Evolutionary conservation across 768 basidiomycete species (phyloP), one percentile per base, ranked within the genome.

Genomic region (Gautieria morchelliformis): DNA sequence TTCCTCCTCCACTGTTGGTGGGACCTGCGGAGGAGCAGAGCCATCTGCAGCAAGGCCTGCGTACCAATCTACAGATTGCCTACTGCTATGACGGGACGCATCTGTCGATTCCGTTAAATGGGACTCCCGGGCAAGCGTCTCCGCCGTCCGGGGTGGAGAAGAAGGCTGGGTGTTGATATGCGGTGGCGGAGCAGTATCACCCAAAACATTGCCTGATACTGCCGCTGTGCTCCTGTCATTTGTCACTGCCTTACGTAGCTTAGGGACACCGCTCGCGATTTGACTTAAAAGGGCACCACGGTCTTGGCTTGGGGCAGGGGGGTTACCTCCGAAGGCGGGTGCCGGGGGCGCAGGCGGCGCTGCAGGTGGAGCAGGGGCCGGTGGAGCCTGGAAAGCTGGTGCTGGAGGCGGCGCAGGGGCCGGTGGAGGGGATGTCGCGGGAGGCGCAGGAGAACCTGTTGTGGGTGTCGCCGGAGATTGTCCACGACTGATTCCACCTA

Each of bases 61-160:
- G 66, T 90, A 93, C 94, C 94, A 98, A 64, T 92, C 93, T 4
- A 95, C 86, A 7, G 85, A 87, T 68, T 93, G 87, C 59, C 84
- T 75, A 63, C 86, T 80, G 55, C 70, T 77, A 35, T 76, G 71
- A 39, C 66, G 61, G 39, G 61, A 56, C 35, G 63, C 68, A 40
- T 40, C 56, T 50, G 44, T 56, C 52, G 58, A 35, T 17, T 41
- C 61, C 53, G 66, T 65, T 1, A 48, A 41, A 22, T 63, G 59
- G 20, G 39, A 59, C 12, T 63, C 60, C 1, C 54, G 44, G 1
- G 70, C 61, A 8, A 65, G 59, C 24, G 73, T 63, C 14, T 71
- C 66, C 22, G 70, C 62, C 30, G 69, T 71, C 24, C 64, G 54
- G 12, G 73, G 72, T 20, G 78, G 76, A 0, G 68, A 69, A 40